Evolutionary conservation across 1,284 basidiomycete species (phyloP).

Genomic region (Agaricales sp.): DNA sequence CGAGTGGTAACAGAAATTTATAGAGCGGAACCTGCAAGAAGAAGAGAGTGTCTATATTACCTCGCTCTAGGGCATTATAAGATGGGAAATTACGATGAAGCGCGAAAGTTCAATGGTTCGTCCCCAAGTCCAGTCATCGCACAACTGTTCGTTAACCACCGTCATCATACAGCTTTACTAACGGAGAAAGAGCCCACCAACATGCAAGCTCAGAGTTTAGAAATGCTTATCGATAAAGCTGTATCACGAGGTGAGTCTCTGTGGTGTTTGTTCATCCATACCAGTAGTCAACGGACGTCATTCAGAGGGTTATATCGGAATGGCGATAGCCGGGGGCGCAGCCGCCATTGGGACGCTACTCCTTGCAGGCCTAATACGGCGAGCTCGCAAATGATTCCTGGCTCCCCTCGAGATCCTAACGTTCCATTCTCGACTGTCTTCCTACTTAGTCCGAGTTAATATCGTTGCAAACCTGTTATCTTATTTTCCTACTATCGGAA

Average conservation of each 20-base stretch:
- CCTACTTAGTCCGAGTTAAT: slow-evolving; percentile 1
- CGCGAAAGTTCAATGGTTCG: slow-evolving; percentile 88
- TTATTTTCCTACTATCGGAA: background rate
- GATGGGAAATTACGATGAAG: slow-evolving; percentile 92
- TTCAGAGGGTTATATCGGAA: slow-evolving; percentile 86
- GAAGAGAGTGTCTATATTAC: slow-evolving; percentile 96
- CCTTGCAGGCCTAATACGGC: slow-evolving; percentile 77
- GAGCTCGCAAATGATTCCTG: slow-evolving; percentile 59
- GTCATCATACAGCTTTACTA: slow-evolving; percentile 53
- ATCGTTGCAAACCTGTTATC: background rate
- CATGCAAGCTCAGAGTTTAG: slow-evolving; percentile 85
- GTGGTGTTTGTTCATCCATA: background rate
- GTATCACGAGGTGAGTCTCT: slow-evolving; percentile 69
- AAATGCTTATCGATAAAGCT: slow-evolving; percentile 78
- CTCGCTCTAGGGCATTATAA: slow-evolving; percentile 96
- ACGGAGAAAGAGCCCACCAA: slow-evolving; percentile 93
- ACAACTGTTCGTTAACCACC: slow-evolving; percentile 3
- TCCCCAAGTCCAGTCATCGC: slow-evolving; percentile 4
- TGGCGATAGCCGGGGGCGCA: slow-evolving; percentile 87
- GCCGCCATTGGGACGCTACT: slow-evolving; percentile 81
- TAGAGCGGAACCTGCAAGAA: slow-evolving; percentile 75
- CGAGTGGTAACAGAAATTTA: slow-evolving; percentile 70
- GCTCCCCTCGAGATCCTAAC: slow-evolving; percentile 6
- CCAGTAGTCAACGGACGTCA: background rate
- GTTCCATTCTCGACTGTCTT: slow-evolving; percentile 8